Base-by-base conservation (phyloP, 225 moss, liverwort and hornwort genomes). In the Polytrichum commune region DNA sequence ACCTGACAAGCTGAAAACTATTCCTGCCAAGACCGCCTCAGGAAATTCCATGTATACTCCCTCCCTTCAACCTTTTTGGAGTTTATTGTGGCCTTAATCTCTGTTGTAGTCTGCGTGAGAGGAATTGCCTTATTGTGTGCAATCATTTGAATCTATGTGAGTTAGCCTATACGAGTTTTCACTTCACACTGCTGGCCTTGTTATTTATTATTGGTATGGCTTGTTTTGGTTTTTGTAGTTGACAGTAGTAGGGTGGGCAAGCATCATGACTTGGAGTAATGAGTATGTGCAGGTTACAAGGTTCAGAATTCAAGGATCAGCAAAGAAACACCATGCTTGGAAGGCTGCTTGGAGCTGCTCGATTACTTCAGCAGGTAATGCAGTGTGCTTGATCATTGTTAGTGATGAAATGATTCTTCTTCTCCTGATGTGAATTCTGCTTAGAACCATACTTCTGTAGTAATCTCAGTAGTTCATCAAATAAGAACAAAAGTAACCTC, bases 321-420 rank as follows among this genome's bases (percentile, higher is more conserved):
- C 66, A 77, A 61, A 29, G 70, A 54, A 8, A 25, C 33, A 7
- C 29, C 53, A 69, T 82, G 4, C 87, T 87, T 72, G 79, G 79
- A 62, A 81, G 69, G 53, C 73, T 95, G 56, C 79, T 95, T 4
- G 88, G 89, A 72, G 88, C 81, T 65, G 85, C 89, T n/a, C 84
- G 98, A 54, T 67, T 93, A 10, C 61, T 95, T 5, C 85, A 93
- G 73, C 83, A 80, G 79, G 82, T 70, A 29, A 27, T 38, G 38
- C 3, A 38, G 38, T 38, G 35, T 9, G 6, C 16, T 64, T 26
- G 23, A 27, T 62, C 33, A 32, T 73, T 5, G 10, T 24, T 33
- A 33, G 54, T 19, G 18, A 46, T 53, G 46, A 72, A 38, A 16
- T 30, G 32, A 4, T 23, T 38, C 13, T 35, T 5, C 64, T 16